Evolutionary conservation across 768 basidiomycete genomes (phyloP).

Genomic region (Zangia roseola): DNA sequence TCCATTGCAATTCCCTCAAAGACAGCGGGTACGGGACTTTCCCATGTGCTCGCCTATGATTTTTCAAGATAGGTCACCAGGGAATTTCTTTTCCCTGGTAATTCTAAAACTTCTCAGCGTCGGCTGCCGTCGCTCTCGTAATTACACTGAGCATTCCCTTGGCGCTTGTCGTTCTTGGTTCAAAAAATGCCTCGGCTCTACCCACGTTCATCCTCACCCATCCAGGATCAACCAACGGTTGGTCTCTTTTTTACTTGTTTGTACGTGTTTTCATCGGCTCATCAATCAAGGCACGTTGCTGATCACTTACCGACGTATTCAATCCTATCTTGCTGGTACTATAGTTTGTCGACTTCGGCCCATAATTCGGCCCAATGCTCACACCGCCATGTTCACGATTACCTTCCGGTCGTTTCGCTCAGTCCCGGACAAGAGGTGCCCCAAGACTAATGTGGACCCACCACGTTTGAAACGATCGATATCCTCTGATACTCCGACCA

Average conservation of each 20-base stretch:
- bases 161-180: conserved; percentile 27
- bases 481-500: conserved; percentile 10
- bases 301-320: not conserved
- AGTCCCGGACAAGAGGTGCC: conserved; percentile 32
- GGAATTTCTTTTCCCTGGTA: conserved; percentile 2
- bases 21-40: not conserved
- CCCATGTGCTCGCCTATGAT: not conserved
- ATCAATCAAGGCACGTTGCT: too few species aligned
- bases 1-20: not conserved
- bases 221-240: conserved; percentile 91
- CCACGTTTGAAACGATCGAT: conserved; percentile 29
- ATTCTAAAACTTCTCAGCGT: conserved; percentile 12
- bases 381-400: conserved; percentile 34
- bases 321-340: conserved; percentile 3
- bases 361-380: conserved; percentile 22
- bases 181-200: conserved; percentile 27
- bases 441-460: too few species aligned
- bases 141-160: conserved; percentile 12
- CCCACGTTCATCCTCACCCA: conserved; percentile 68
- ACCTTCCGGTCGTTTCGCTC: conserved; percentile 29
- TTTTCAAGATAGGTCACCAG: not conserved
- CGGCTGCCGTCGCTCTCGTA: not conserved
- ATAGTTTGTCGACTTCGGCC: not conserved
- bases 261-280: not conserved
- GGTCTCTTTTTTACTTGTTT: not conserved